phyloP scores from a whole-genome alignment of 805 yeast species.

The Yarrowia divulgata region DNA sequence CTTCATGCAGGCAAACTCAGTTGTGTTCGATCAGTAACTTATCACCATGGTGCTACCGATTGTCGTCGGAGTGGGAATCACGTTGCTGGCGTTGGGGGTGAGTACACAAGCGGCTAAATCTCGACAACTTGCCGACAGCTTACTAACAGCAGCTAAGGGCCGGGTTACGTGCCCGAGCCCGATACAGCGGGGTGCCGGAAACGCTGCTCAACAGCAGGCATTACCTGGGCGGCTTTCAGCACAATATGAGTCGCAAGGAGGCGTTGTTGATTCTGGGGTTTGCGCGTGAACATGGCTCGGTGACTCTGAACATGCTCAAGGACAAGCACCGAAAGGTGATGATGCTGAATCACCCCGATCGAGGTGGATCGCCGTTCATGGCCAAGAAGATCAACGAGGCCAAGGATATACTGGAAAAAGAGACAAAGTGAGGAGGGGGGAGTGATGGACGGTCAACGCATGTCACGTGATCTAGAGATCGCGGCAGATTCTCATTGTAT shows the following conservation, averaged over 20 bases:
- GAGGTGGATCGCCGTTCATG: constrained; percentile 87
- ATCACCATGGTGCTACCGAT: constrained; percentile 33
- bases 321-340: constrained; percentile 83
- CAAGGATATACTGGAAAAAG: constrained; percentile 73
- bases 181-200: constrained; percentile 13
- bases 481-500: background rate
- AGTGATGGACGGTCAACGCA: too few relatives aligned
- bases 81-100: constrained; percentile 33
- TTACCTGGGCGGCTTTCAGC: constrained; percentile 50
- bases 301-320: constrained; percentile 63
- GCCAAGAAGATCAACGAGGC: constrained; percentile 95
- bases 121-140: too few relatives aligned
- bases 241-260: constrained; percentile 59
- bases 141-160: constrained; percentile 21
- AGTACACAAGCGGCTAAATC: too few relatives aligned
- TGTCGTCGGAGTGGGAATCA: constrained; percentile 30
- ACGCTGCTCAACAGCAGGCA: constrained; percentile 42
- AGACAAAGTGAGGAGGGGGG: background rate
- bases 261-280: constrained; percentile 61
- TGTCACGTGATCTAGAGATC: too few relatives aligned
- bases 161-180: constrained; percentile 29
- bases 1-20: constrained; percentile 19
- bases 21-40: background rate
- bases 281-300: constrained; percentile 50
- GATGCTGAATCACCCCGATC: constrained; percentile 92